Base-by-base conservation (phyloP, 306 rosid species). In the Fragaria vesca region DNA sequence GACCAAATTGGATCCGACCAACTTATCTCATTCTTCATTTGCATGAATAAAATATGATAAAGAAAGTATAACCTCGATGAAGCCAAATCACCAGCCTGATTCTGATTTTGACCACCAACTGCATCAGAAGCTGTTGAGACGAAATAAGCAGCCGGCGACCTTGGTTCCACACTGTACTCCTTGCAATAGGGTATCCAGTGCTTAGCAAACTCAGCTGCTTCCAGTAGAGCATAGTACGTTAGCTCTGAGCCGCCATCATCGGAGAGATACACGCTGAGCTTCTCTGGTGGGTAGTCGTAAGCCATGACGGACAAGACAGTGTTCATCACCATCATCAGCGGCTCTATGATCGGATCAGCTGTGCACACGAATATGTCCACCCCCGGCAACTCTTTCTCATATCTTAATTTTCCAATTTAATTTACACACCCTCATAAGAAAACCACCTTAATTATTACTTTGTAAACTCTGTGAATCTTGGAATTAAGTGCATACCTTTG, bases 321-420 rank as follows among this genome's bases (percentile, higher is more conserved):
- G 79, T 88, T 79, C 80, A 88, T 76, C 4, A 88, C 91, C 61
- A 68, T 82, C 1, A 67, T 24, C 0, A 89, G 84, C 0, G 87
- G 91, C 72, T 88, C 89, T 78, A 78, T 76, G 16, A 40, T 63
- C 0, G 87, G 89, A 40, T 88, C 91, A 1, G 85, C 66, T 0
- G 91, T 85, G 70, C 91, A 88, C 8, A 88, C 79, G 4, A 85
- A 85, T 58, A 88, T 76, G 60, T 88, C 91, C 0, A 88, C 69
- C 4, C 86, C 83, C 2, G 87, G 89, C 3, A 88, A 20, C 0
- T 63, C 36, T 0, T 28, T 79, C n/a, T 83, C 85, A 38, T 88
- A 79, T 36, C 94, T 32, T 30, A 4, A 18, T 30, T 32, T 32
- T 32, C 42, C 42, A 38, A 38, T 5, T 4, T 4, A 38, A 5